These are phyloP conservation scores for Arthrobotrys sinensis DNA, from an alignment of 2,329 filamentous ascomycete species.

Conservation along the genomic window DNA sequence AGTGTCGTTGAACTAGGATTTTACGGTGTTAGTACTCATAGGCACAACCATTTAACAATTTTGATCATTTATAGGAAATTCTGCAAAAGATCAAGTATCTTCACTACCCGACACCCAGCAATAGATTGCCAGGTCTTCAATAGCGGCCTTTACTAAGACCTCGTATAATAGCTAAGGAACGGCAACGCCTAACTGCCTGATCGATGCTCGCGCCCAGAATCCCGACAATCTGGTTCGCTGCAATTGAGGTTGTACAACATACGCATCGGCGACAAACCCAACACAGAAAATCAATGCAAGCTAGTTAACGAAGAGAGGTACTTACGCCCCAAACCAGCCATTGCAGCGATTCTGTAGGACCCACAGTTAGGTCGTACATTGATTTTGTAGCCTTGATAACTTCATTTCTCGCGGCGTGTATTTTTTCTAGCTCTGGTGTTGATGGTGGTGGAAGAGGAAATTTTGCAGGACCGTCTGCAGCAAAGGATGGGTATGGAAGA, in stretches of 20 bases:
- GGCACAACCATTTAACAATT: neutral
- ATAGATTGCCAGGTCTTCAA: neutral
- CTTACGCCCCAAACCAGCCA: slow-evolving; percentile 49
- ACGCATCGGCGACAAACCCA: slow-evolving; percentile 21
- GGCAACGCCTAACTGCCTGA: slow-evolving; percentile 1
- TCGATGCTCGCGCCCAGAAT: slow-evolving; percentile 8
- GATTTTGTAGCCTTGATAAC: slow-evolving; percentile 36
- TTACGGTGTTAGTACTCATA: neutral
- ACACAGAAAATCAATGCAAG: slow-evolving; percentile 17
- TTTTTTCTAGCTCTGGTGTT: slow-evolving; percentile 42
- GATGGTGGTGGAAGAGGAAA: slow-evolving; percentile 46
- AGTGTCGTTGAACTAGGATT: slow-evolving; percentile 39
- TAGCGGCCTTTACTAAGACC: neutral
- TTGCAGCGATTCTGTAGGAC: slow-evolving; percentile 42
- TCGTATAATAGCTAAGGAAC: slow-evolving; percentile 5
- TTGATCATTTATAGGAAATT: neutral
- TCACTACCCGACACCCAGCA: neutral
- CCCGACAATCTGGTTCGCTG: slow-evolving; percentile 33
- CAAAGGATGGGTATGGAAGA: slow-evolving; percentile 50
- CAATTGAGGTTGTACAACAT: slow-evolving; percentile 28
- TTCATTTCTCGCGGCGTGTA: slow-evolving; percentile 35
- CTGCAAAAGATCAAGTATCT: neutral
- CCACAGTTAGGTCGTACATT: slow-evolving; percentile 47
- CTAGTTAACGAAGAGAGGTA: slow-evolving; percentile 2
- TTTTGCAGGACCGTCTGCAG: slow-evolving; percentile 39